These are phyloP conservation scores for Colletotrichum sp. DNA, from an alignment of 2,329 filamentous ascomycete genomes.

Conservation along the genomic window DNA sequence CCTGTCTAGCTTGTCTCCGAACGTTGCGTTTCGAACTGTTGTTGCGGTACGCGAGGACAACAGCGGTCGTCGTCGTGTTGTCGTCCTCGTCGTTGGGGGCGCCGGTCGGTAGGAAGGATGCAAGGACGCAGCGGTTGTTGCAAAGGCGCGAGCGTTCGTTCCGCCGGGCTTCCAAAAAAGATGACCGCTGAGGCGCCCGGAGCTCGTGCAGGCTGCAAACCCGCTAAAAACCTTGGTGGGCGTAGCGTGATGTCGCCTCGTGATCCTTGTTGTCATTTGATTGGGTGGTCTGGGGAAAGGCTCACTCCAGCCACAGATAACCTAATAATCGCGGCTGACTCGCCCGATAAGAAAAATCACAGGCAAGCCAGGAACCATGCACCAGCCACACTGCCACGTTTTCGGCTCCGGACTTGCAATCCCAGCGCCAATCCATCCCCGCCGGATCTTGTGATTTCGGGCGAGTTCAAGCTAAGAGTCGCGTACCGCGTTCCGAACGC, in stretches of 20 bases:
- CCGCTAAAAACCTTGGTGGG: slow-evolving; percentile 14
- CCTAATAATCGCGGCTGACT: not conserved
- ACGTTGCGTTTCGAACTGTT: not conserved
- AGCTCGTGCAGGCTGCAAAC: slow-evolving; percentile 20
- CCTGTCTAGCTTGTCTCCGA: not conserved
- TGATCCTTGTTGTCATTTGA: slow-evolving; percentile 19
- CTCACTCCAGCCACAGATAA: slow-evolving; percentile 1
- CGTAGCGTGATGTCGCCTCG: slow-evolving; percentile 23
- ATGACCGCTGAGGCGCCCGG: slow-evolving; percentile 15
- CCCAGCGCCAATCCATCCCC: not conserved
- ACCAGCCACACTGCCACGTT: not conserved
- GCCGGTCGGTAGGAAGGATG: not conserved
- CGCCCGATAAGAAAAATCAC: not conserved
- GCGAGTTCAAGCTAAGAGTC: not conserved
- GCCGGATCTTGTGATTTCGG: not conserved
- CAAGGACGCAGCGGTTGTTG: not conserved
- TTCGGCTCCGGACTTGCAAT: not conserved
- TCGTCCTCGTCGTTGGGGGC: not conserved
- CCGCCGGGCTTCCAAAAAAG: slow-evolving; percentile 11
- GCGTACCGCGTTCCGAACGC: slow-evolving; percentile 9
- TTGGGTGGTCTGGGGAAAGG: not conserved
- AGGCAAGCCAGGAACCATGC: not conserved
- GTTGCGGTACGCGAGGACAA: not conserved
- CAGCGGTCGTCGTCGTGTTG: not conserved
- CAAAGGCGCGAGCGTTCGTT: slow-evolving; percentile 13